Evolutionary conservation across 768 basidiomycete species (phyloP), one percentile per base, ranked within the genome.

Genomic region (Leccinum rimulosum): DNA sequence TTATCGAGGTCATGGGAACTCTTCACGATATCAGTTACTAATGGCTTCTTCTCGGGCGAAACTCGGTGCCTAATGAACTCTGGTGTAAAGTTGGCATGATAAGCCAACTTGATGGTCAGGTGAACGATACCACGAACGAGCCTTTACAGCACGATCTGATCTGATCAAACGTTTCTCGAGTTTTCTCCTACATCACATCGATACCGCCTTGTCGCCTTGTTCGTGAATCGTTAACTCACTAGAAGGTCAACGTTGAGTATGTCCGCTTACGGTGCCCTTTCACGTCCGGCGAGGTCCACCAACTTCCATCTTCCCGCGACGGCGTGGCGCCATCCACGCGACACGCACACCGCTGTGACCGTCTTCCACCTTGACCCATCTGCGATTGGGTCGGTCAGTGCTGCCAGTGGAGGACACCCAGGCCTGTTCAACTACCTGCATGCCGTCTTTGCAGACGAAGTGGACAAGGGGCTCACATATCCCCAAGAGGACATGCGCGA

Each of bases 391-490:
- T 49, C 4, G 10, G 48, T 9, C 7, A n/a, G 31, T 38, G 50
- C 7, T 30, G 12, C 12, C 33, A 33, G 33, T 33, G 50, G 50
- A 6, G 69, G 59, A 27, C 62, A 77, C 22, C 68, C 77, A 3
- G 86, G 83, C 27, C 74, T 93, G 40, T 67, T 90, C 56, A 79
- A 84, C 22, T 82, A 87, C 66, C 80, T 92, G 17, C 80, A 80
- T 61, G 40, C 59, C 33, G 75, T 84, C 27, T 95, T 96, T 72
- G 82, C 84, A n/a, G 77, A 79, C 54, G 91, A 89, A 65, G 77
- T 96, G 12, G 86, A 85, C 57, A 82, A 82, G 50, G 95, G 95
- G 1, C 66, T 76, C 61, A 93, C 94, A 8, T 96, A 95, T 72
- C 93, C 94, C 0, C 94, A 95, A 73, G 90, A 93, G 73, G 81